Evolutionary conservation across 106 monocot species (phyloP).

Genomic region (Acorus calamus): DNA sequence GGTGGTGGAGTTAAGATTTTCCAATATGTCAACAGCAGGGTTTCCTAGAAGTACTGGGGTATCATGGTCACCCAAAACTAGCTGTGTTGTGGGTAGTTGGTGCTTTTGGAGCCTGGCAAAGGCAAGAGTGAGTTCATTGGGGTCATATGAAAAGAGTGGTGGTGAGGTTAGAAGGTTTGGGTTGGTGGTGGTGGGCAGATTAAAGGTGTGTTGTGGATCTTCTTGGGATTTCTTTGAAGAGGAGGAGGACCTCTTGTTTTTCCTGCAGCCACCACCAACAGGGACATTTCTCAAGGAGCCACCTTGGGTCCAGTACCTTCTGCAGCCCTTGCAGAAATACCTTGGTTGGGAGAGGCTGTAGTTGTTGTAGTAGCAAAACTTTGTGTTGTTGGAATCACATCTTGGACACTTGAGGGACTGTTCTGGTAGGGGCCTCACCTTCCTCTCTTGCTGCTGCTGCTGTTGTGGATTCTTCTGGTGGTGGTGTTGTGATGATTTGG

Average conservation of each 20-base stretch:
- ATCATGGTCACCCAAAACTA: conserved; percentile 4
- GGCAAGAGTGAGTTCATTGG: conserved; percentile 31
- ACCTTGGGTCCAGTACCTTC: conserved; percentile 54
- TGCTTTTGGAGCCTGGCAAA: conserved; percentile 33
- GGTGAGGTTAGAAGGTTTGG: conserved; percentile 6
- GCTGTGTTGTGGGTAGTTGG: background rate
- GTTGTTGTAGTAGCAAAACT: too few relatives aligned
- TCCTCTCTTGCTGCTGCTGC: conserved; percentile 26
- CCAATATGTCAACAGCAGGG: too few relatives aligned
- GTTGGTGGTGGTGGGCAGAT: conserved; percentile 5
- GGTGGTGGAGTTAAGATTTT: too few relatives aligned
- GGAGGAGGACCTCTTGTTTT: conserved; percentile 40
- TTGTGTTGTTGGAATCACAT: conserved; percentile 25
- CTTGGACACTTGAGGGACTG: conserved; percentile 45
- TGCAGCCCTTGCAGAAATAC: conserved; percentile 60
- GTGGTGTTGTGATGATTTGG: conserved; percentile 2
- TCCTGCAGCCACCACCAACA: conserved; percentile 50
- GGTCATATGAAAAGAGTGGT: conserved; percentile 27
- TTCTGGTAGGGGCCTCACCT: conserved; percentile 29
- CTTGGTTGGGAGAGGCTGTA: conserved; percentile 52
- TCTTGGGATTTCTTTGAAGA: conserved; percentile 17
- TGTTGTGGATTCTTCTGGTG: background rate
- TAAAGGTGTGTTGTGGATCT: background rate
- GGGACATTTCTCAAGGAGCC: conserved; percentile 61
- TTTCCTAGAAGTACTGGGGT: conserved; percentile 4